These are phyloP conservation scores for Daedaleopsis sinensis DNA, from an alignment of 768 basidiomycete species.

Conservation along the genomic window DNA sequence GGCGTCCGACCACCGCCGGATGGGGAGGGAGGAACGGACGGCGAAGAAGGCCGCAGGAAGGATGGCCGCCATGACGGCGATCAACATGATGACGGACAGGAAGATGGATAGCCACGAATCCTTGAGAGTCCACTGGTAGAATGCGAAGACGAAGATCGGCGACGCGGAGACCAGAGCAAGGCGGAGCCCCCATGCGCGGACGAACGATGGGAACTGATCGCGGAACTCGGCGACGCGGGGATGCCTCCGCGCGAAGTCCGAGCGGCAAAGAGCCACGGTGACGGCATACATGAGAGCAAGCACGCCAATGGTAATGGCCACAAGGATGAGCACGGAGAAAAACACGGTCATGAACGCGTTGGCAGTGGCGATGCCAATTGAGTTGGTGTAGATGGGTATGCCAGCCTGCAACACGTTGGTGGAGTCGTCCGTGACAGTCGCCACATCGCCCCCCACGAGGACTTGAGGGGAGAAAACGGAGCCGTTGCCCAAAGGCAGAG, in stretches of 20 bases:
- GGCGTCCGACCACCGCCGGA: constrained; percentile 2
- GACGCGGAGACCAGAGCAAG: constrained; percentile 65
- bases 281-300: constrained; percentile 56
- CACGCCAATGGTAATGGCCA: constrained; percentile 57
- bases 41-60: constrained; percentile 51
- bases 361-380: constrained; percentile 75
- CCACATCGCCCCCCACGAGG: constrained; percentile 45
- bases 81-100: constrained; percentile 71
- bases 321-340: constrained; percentile 66
- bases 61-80: constrained; percentile 53
- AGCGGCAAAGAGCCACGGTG: constrained; percentile 36
- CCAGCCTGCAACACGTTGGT: constrained; percentile 77
- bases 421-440: constrained; percentile 64
- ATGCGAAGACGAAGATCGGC: constrained; percentile 75
- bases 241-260: constrained; percentile 24
- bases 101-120: constrained; percentile 89
- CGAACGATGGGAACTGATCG: constrained; percentile 47
- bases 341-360: constrained; percentile 94
- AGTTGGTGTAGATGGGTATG: constrained; percentile 80
- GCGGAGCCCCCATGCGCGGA: constrained; percentile 64
- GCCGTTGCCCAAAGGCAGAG: neutral
- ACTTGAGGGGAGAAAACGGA: neutral
- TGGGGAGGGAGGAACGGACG: constrained; percentile 38
- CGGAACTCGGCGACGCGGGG: constrained; percentile 25
- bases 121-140: constrained; percentile 90